Conservation (phyloP, 768 basidiomycete genomes). For the Lactifluus echinatus region DNA sequence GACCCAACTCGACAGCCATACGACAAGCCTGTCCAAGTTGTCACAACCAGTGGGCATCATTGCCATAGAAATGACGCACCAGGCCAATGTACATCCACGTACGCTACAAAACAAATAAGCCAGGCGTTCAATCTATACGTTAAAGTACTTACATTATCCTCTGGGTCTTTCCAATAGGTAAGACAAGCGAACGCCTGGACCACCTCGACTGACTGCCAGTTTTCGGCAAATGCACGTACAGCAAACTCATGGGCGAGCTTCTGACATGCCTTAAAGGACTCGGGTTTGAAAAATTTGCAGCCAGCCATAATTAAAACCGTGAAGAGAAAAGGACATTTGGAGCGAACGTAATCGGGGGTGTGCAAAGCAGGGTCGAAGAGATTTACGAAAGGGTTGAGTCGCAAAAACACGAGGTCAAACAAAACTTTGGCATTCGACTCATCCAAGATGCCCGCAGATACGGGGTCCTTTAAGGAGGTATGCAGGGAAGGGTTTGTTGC, state of each 20-base stretch:
- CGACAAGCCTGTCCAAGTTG: conserved; percentile 54
- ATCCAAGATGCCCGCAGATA: conserved; percentile 59
- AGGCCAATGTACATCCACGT: conserved; percentile 88
- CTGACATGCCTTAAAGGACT: conserved; percentile 57
- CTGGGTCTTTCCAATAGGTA: conserved; percentile 84
- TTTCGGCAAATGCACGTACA: conserved; percentile 68
- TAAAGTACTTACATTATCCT: conserved; percentile 55
- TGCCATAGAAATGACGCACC: conserved; percentile 34
- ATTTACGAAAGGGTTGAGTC: conserved; percentile 84
- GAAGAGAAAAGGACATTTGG: conserved; percentile 75
- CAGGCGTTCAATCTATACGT: background rate
- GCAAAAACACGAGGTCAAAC: conserved; percentile 72
- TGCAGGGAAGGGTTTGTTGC: conserved; percentile 13
- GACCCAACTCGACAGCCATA: conserved; percentile 77
- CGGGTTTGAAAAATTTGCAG: conserved; percentile 73
- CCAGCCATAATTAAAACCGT: conserved; percentile 78
- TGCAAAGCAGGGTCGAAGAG: conserved; percentile 85
- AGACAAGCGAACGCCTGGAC: conserved; percentile 85
- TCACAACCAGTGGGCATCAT: background rate
- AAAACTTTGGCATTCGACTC: conserved; percentile 63
- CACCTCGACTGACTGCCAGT: conserved; percentile 77
- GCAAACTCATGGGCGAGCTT: conserved; percentile 66
- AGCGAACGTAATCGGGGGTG: conserved; percentile 69
- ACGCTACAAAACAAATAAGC: conserved; percentile 36
- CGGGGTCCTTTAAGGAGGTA: conserved; percentile 49